Conservation (phyloP, 495 filamentous ascomycete genomes). For the Penicillium alfredii region DNA sequence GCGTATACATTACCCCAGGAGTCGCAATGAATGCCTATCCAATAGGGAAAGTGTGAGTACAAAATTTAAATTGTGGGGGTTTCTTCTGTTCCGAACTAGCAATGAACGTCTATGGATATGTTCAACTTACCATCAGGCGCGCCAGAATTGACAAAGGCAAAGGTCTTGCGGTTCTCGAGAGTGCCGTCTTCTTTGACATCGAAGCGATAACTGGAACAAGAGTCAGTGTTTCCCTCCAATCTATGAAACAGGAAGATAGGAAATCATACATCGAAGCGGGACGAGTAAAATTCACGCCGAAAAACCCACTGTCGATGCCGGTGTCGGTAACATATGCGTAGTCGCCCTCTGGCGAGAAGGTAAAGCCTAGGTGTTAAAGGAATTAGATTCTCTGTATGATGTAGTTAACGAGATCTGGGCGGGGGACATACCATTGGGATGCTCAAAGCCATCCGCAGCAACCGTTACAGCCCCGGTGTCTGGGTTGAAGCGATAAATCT, state of each 20-base stretch:
- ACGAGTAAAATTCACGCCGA: conserved; percentile 13
- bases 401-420: too few species aligned
- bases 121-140: conserved; percentile 30
- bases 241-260: neutral
- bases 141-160: conserved; percentile 19
- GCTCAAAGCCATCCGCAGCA: conserved; percentile 32
- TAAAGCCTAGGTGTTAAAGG: too few species aligned
- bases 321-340: conserved; percentile 43
- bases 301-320: conserved; percentile 21
- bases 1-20: conserved; percentile 39
- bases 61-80: too few species aligned
- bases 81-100: too few species aligned
- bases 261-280: conserved; percentile 18
- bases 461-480: conserved; percentile 36
- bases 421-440: conserved; percentile 38
- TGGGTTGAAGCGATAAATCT: conserved; percentile 40
- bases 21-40: conserved; percentile 39
- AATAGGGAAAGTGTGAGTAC: neutral
- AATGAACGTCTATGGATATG: neutral
- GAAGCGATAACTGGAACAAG: conserved; percentile 15
- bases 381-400: too few species aligned
- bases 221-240: neutral
- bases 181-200: conserved; percentile 16
- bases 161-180: conserved; percentile 18
- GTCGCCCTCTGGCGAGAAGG: conserved; percentile 37